These are phyloP conservation scores for Massarina eburnea DNA, from an alignment of 2,329 filamentous ascomycete genomes.

Conservation along the genomic window DNA sequence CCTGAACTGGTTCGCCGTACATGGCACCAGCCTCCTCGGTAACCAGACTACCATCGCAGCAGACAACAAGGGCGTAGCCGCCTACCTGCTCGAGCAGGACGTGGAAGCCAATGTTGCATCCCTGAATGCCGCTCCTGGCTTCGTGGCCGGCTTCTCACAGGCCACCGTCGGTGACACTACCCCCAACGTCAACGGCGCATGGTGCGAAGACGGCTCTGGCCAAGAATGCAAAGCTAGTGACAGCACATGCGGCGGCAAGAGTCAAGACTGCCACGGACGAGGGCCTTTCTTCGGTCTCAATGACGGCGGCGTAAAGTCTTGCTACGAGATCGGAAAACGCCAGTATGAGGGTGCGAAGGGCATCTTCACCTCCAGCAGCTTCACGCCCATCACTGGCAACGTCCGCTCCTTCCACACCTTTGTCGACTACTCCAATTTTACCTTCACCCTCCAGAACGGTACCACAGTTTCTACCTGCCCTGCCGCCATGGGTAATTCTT, in stretches of 20 bases:
- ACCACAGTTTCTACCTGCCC: constrained; percentile 74
- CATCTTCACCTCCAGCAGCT: constrained; percentile 57
- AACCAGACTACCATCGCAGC: constrained; percentile 91
- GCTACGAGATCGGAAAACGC: constrained; percentile 74
- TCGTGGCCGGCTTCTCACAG: constrained; percentile 91
- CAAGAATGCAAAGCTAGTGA: constrained; percentile 73
- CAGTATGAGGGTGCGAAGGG: constrained; percentile 64
- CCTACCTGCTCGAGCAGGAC: constrained; percentile 77
- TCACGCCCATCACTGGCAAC: constrained; percentile 60
- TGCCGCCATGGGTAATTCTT: constrained; percentile 86
- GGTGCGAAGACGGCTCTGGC: constrained; percentile 78
- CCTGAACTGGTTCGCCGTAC: constrained; percentile 88
- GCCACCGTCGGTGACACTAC: constrained; percentile 89
- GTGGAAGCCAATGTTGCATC: constrained; percentile 48
- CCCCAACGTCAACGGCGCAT: constrained; percentile 84
- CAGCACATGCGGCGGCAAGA: constrained; percentile 78
- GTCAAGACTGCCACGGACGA: constrained; percentile 71
- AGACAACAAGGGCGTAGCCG: constrained; percentile 96
- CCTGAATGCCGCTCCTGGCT: constrained; percentile 60
- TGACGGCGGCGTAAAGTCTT: constrained; percentile 68
- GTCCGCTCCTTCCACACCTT: constrained; percentile 85
- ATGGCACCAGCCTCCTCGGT: constrained; percentile 86
- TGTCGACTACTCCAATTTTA: constrained; percentile 75
- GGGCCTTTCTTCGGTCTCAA: constrained; percentile 69
- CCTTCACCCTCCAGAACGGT: constrained; percentile 73